Percentiles rank a stretch among this genome's conserved stretches.
Evolutionary conservation across 257 asterid genomes (phyloP).

Genomic region (Cruciata laevipes): DNA sequence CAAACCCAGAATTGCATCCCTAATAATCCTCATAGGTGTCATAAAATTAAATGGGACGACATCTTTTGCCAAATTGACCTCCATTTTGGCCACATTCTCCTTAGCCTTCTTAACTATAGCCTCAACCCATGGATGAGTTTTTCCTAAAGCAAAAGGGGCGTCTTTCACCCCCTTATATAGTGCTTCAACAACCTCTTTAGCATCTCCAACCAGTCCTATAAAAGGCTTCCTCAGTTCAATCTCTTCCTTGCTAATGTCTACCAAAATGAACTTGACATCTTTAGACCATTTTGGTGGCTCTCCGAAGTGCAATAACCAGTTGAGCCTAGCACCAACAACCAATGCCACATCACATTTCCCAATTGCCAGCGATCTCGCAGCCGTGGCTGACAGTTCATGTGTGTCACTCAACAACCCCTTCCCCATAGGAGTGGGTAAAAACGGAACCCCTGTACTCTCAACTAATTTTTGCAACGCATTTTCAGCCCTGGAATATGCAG

Average conservation of each 20-base stretch:
- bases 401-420: conserved; percentile 4
- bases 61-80: conserved; percentile 3
- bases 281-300: conserved; percentile 3
- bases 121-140: conserved; percentile 3
- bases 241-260: neutral
- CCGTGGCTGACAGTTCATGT: neutral
- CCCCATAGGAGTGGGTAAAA: conserved; percentile 3
- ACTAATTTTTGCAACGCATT: neutral
- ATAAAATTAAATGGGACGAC: neutral
- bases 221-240: neutral
- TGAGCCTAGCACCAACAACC: conserved; percentile 5
- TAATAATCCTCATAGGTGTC: conserved; percentile 5
- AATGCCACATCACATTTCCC: neutral
- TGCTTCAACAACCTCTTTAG: conserved; percentile 1
- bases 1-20: conserved; percentile 2
- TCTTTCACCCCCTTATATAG: neutral
- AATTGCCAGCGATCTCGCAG: neutral
- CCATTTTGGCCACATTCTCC: conserved; percentile 4
- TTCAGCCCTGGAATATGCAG: conserved; percentile 5
- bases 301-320: neutral
- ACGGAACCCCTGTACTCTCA: conserved; percentile 1
- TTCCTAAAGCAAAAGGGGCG: neutral
- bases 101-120: conserved; percentile 4
- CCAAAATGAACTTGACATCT: neutral
- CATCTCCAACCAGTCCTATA: conserved; percentile 1